These are phyloP conservation scores for Miscanthus lutarioriparius DNA, from an alignment of 176 grass and related monocot genomes.

Conservation along the genomic window DNA sequence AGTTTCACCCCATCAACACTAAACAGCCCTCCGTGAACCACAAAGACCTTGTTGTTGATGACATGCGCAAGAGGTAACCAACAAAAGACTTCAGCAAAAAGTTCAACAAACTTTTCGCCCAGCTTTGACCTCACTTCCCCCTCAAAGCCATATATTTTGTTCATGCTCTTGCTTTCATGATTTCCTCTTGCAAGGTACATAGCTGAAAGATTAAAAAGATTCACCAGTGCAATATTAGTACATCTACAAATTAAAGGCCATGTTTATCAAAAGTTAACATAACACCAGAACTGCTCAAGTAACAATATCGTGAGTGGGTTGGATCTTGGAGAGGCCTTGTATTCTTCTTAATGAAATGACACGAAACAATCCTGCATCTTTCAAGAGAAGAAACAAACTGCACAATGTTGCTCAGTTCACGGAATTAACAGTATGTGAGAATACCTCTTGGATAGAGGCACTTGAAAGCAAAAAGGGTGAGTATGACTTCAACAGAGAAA, in stretches of 20 bases:
- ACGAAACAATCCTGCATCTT: neutral
- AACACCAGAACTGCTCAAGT: neutral
- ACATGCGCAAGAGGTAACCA: constrained; percentile 90
- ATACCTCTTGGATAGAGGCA: constrained; percentile 84
- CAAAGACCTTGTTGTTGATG: constrained; percentile 84
- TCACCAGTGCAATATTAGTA: neutral
- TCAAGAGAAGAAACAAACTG: neutral
- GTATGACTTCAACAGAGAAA: constrained; percentile 96
- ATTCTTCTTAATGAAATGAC: neutral
- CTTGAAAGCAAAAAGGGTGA: constrained; percentile 91
- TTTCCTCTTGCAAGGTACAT: constrained; percentile 94
- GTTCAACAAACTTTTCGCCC: constrained; percentile 73
- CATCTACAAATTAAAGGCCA: neutral
- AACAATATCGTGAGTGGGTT: neutral
- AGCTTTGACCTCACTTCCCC: constrained; percentile 90
- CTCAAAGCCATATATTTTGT: constrained; percentile 99
- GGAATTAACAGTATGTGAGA: constrained; percentile 12
- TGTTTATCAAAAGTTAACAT: neutral
- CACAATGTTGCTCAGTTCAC: neutral
- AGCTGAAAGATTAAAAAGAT: constrained; percentile 54
- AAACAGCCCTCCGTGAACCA: constrained; percentile 93
- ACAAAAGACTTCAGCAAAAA: constrained; percentile 96
- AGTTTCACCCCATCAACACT: constrained; percentile 97
- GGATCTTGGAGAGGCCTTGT: neutral
- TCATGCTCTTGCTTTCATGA: constrained; percentile 98